Percentiles rank a stretch among this genome's conserved stretches.
Evolutionary conservation across 768 basidiomycete genomes (phyloP).

Genomic region (Phaeotremella fagi): DNA sequence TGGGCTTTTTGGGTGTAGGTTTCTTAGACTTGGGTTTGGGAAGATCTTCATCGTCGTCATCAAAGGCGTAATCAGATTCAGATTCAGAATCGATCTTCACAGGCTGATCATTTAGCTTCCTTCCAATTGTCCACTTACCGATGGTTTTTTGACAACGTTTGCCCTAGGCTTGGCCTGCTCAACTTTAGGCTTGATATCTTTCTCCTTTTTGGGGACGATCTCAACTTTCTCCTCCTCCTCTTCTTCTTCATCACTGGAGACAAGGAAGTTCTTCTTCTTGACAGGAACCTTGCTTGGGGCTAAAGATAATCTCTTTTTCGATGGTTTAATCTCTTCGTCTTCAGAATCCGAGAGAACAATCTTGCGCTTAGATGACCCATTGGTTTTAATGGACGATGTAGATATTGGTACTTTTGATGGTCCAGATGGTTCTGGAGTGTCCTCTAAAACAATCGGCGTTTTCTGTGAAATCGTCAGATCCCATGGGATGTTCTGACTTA

Average conservation of each 20-base stretch:
- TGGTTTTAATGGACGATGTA: constrained; percentile 5
- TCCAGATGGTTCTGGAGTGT: constrained; percentile 9
- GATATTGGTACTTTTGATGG: constrained; percentile 14
- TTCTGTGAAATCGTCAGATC: constrained; percentile 4
- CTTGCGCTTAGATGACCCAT: not conserved
- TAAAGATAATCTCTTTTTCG: constrained; percentile 24
- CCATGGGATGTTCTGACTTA: too few relatives aligned
- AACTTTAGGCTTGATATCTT: constrained; percentile 13
- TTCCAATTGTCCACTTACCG: constrained; percentile 10
- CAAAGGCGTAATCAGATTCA: constrained; percentile 16
- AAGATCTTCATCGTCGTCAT: constrained; percentile 33
- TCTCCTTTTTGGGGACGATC: constrained; percentile 8
- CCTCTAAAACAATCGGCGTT: constrained; percentile 16
- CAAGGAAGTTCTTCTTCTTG: constrained; percentile 12
- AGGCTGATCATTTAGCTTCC: constrained; percentile 23
- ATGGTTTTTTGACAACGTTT: constrained; percentile 16
- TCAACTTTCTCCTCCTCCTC: too few relatives aligned
- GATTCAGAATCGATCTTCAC: constrained; percentile 27
- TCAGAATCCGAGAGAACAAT: constrained; percentile 6
- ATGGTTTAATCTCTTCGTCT: constrained; percentile 28
- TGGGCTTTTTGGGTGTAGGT: constrained; percentile 12
- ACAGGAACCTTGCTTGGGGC: constrained; percentile 1
- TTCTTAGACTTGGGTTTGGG: constrained; percentile 19
- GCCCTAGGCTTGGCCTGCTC: too few relatives aligned
- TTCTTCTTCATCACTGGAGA: constrained; percentile 11